Percentiles rank a stretch among this genome's conserved stretches.
Evolutionary conservation across 257 asterid species (phyloP).

Genomic region (Ophiorrhiza pumila): DNA sequence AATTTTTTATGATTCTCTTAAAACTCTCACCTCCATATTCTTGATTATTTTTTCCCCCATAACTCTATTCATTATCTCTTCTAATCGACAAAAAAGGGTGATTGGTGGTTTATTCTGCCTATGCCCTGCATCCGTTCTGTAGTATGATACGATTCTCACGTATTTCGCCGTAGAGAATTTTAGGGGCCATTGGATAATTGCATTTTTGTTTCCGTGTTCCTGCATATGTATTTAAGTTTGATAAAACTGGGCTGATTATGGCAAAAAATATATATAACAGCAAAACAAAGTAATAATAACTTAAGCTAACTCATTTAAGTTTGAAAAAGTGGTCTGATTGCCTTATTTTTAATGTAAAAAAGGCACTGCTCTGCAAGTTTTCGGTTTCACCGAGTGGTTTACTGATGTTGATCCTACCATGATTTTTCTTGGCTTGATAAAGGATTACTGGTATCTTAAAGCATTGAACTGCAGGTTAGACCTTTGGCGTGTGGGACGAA

Average conservation of each 20-base stretch:
- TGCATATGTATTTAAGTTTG: not conserved
- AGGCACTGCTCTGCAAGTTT: not conserved
- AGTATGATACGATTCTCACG: not conserved
- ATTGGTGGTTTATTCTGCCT: not conserved
- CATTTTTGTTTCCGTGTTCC: not conserved
- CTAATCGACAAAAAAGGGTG: not conserved
- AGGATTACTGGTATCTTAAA: not conserved
- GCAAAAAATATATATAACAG: too few relatives aligned
- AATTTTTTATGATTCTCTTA: not conserved
- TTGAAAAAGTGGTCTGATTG: too few relatives aligned
- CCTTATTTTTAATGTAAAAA: too few relatives aligned
- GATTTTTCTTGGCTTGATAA: not conserved
- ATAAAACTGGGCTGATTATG: not conserved
- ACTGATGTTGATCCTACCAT: not conserved
- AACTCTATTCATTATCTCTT: not conserved
- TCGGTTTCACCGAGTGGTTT: not conserved
- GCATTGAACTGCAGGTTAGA: not conserved
- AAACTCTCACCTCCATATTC: not conserved
- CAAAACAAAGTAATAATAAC: too few relatives aligned
- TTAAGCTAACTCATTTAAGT: too few relatives aligned
- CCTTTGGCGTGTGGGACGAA: not conserved
- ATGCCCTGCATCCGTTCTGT: not conserved
- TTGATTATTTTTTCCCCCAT: not conserved
- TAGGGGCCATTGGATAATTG: not conserved
- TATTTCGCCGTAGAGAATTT: not conserved